These are phyloP conservation scores for Trichocomaceae sp. DNA, from an alignment of 2,329 filamentous ascomycete species.

Conservation along the genomic window DNA sequence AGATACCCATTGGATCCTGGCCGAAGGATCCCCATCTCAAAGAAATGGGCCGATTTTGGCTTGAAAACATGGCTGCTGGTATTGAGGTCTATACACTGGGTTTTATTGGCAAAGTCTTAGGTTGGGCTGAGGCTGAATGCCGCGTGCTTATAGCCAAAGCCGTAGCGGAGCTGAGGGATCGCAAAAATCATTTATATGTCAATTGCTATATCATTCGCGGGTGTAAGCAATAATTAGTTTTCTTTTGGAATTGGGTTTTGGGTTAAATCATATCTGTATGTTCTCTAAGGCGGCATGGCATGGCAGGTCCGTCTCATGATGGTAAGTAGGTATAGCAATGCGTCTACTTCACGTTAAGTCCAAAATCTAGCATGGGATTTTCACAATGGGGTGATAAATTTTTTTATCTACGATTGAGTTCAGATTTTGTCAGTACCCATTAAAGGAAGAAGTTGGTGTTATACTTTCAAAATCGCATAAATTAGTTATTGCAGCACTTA, in stretches of 20 bases:
- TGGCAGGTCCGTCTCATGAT: too few relatives aligned
- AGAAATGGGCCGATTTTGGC: constrained; percentile 35
- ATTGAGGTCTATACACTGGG: constrained; percentile 21
- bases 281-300: too few relatives aligned
- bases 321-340: too few relatives aligned
- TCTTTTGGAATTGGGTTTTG: constrained; percentile 24
- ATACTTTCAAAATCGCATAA: too few relatives aligned
- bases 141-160: constrained; percentile 26
- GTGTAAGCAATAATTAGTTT: constrained; percentile 21
- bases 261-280: too few relatives aligned
- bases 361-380: neutral
- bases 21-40: constrained; percentile 43
- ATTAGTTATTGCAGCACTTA: neutral
- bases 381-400: neutral
- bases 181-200: constrained; percentile 23
- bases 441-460: too few relatives aligned
- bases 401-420: neutral
- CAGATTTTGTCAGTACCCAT: neutral
- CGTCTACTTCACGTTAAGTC: neutral
- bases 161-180: constrained; percentile 24
- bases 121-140: constrained; percentile 24
- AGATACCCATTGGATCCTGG: constrained; percentile 43
- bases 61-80: constrained; percentile 15
- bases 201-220: constrained; percentile 9
- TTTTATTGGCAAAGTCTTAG: constrained; percentile 22